phyloP scores from a whole-genome alignment of 2,329 filamentous ascomycete genomes.

The Ophiostoma pallidulum region DNA sequence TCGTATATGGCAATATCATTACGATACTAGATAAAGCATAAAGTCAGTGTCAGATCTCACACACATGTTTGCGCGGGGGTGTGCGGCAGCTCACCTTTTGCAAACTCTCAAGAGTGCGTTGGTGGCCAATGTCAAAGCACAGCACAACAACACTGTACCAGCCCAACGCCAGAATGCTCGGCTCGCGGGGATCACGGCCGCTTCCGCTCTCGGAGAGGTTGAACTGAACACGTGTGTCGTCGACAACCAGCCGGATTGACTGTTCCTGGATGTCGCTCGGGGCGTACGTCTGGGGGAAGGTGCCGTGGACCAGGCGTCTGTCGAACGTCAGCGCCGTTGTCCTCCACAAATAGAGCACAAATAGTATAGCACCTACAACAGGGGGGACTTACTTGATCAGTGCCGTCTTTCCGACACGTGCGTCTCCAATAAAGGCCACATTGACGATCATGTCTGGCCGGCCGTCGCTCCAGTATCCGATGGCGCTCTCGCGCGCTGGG shows the following conservation, averaged over 20 bases:
- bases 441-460: constrained; percentile 17
- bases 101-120: constrained; percentile 10
- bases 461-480: constrained; percentile 10
- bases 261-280: constrained; percentile 13
- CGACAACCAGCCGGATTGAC: constrained; percentile 10
- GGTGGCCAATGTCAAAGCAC: constrained; percentile 15
- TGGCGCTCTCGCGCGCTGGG: neutral
- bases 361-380: fast-evolving
- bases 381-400: constrained; percentile 13
- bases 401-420: constrained; percentile 16
- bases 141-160: constrained; percentile 19
- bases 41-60: too few relatives aligned
- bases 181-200: constrained; percentile 6
- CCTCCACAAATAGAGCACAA: too few relatives aligned
- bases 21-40: too few relatives aligned
- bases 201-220: constrained; percentile 16
- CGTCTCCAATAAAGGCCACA: constrained; percentile 17
- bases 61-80: too few relatives aligned
- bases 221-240: constrained; percentile 12
- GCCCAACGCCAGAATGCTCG: constrained; percentile 14
- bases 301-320: constrained; percentile 14
- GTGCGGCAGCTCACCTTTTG: constrained; percentile 14
- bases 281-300: constrained; percentile 11
- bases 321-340: neutral
- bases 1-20: constrained; percentile 17